Conservation (phyloP, 257 asterid species). For the Salvia hispanica region DNA sequence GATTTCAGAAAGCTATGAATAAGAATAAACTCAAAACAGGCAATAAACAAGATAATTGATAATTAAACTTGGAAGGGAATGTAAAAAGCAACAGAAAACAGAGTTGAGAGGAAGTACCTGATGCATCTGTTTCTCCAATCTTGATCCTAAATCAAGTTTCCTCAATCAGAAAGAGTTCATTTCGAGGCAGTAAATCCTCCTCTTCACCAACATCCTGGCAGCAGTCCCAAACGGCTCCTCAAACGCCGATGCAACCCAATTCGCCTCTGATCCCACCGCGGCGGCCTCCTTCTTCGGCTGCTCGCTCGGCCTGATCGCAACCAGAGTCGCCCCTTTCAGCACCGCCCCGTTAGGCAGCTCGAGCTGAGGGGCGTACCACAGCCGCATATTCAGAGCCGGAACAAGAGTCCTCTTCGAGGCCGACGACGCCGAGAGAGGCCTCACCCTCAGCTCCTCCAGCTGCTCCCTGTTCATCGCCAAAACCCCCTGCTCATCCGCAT, state of each 20-base stretch:
- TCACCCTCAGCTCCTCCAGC: slow-evolving; percentile 74
- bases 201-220: slow-evolving; percentile 67
- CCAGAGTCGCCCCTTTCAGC: slow-evolving; percentile 75
- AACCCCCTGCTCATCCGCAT: slow-evolving; percentile 72
- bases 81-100: background rate
- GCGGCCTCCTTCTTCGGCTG: slow-evolving; percentile 56
- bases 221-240: slow-evolving; percentile 77
- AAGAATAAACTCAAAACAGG: background rate
- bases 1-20: slow-evolving; percentile 17
- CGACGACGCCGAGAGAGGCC: slow-evolving; percentile 66
- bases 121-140: slow-evolving; percentile 8
- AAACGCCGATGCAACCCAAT: slow-evolving; percentile 64
- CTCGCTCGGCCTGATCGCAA: slow-evolving; percentile 73
- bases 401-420: slow-evolving; percentile 73
- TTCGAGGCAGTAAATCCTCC: slow-evolving; percentile 78
- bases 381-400: slow-evolving; percentile 68
- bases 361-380: slow-evolving; percentile 66
- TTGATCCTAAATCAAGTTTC: slow-evolving; percentile 12
- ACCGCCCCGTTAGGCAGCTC: slow-evolving; percentile 66
- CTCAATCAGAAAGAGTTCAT: slow-evolving; percentile 65
- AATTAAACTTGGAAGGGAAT: background rate
- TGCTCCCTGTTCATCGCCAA: slow-evolving; percentile 67
- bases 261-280: slow-evolving; percentile 40
- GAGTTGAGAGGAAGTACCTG: slow-evolving; percentile 35
- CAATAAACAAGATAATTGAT: background rate